phyloP scores from a whole-genome alignment of 257 asterid species.

The Ehretia macrophylla region DNA sequence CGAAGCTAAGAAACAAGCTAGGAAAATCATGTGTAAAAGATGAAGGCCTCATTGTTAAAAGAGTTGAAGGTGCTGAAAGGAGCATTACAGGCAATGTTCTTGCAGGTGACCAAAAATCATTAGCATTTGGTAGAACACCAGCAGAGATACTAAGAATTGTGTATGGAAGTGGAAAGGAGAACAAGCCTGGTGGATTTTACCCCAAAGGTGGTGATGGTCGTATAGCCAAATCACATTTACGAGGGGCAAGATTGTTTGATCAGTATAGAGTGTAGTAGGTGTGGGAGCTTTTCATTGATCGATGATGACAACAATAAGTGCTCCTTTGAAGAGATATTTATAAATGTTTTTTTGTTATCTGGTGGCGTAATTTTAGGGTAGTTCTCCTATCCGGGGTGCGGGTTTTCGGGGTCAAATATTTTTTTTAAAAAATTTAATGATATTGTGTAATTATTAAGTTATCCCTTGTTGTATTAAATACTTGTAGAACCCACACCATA shows the following conservation, averaged over 20 bases:
- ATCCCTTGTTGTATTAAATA: no score
- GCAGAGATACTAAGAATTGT: constrained; percentile 67
- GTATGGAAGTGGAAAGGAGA: constrained; percentile 52
- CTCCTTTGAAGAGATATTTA: no score
- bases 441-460: no score
- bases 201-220: constrained; percentile 67
- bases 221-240: constrained; percentile 52
- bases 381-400: no score
- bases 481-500: no score
- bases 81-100: constrained; percentile 52
- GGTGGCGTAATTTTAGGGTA: no score
- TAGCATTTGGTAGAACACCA: constrained; percentile 59
- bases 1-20: constrained; percentile 33
- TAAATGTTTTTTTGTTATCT: no score
- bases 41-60: constrained; percentile 58
- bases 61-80: constrained; percentile 51
- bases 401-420: no score
- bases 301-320: no score
- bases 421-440: no score
- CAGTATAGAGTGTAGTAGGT: no score
- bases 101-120: constrained; percentile 44
- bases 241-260: not conserved
- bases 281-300: no score
- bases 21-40: constrained; percentile 62
- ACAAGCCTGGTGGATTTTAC: constrained; percentile 69